A percentile compares a stretch with the other conserved stretches of the same genome.
phyloP scores from a whole-genome alignment of 257 asterid genomes.

The Solanum paucissectum region DNA sequence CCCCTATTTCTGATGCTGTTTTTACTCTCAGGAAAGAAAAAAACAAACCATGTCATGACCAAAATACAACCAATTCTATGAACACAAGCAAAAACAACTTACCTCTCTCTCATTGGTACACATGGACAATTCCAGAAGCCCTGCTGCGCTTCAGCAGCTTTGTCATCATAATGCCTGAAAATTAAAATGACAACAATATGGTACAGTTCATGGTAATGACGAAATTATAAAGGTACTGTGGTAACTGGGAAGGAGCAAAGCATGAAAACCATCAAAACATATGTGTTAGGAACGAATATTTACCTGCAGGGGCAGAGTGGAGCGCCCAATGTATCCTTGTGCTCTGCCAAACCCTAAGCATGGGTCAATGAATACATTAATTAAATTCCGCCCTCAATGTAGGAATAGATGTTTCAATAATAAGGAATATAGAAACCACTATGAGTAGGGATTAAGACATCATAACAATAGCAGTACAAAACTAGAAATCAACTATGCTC shows the following conservation, averaged over 20 bases:
- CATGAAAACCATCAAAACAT: neutral
- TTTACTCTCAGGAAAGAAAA: neutral
- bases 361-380: neutral
- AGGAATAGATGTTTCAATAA: neutral
- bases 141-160: constrained; percentile 87
- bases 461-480: neutral
- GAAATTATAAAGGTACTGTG: neutral
- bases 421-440: neutral
- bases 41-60: neutral
- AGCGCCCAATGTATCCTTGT: constrained; percentile 89
- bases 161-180: constrained; percentile 75
- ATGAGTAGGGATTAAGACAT: neutral
- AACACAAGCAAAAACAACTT: neutral
- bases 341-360: constrained; percentile 92
- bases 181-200: neutral
- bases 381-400: neutral
- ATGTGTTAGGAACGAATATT: neutral
- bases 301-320: constrained; percentile 98
- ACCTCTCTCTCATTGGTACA: constrained; percentile 82
- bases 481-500: neutral
- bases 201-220: neutral
- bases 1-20: neutral
- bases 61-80: neutral
- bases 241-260: neutral
- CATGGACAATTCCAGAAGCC: constrained; percentile 95